These are phyloP conservation scores for Hymenoscyphus scutula DNA, from an alignment of 2,329 filamentous ascomycete species.

Conservation along the genomic window DNA sequence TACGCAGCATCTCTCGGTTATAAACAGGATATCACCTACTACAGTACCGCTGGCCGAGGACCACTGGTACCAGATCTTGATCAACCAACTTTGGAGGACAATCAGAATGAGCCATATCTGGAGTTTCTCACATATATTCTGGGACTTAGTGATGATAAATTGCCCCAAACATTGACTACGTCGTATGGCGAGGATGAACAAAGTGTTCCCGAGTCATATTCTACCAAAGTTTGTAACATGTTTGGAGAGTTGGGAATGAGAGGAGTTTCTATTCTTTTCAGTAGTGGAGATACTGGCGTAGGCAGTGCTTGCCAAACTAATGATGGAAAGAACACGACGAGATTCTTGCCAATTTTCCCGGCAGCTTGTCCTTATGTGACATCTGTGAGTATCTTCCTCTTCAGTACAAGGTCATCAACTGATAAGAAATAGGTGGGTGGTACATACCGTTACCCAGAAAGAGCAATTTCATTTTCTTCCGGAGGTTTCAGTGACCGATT, in stretches of 20 bases:
- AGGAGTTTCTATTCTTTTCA: constrained; percentile 61
- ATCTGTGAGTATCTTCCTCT: constrained; percentile 61
- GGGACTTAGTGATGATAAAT: constrained; percentile 42
- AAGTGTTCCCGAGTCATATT: constrained; percentile 59
- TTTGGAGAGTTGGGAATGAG: constrained; percentile 63
- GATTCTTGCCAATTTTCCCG: constrained; percentile 61
- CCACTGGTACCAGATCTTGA: constrained; percentile 43
- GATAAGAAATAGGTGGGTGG: constrained; percentile 62
- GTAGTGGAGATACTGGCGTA: constrained; percentile 57
- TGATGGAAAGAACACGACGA: constrained; percentile 55
- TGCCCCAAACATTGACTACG: constrained; percentile 62
- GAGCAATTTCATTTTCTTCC: constrained; percentile 45
- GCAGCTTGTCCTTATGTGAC: constrained; percentile 67
- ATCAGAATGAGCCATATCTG: constrained; percentile 67
- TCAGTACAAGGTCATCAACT: constrained; percentile 38
- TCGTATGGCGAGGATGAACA: constrained; percentile 70
- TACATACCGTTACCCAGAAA: constrained; percentile 42
- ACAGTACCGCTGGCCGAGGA: constrained; percentile 53
- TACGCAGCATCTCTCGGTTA: constrained; percentile 52
- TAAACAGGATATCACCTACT: constrained; percentile 52
- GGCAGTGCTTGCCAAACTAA: constrained; percentile 53
- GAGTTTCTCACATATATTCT: constrained; percentile 58
- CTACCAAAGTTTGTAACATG: constrained; percentile 57
- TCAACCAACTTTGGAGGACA: constrained; percentile 43
- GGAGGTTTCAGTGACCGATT: constrained; percentile 54